These are phyloP conservation scores for Colletotrichum falcatum DNA, from an alignment of 2,329 filamentous ascomycete genomes.

Conservation along the genomic window DNA sequence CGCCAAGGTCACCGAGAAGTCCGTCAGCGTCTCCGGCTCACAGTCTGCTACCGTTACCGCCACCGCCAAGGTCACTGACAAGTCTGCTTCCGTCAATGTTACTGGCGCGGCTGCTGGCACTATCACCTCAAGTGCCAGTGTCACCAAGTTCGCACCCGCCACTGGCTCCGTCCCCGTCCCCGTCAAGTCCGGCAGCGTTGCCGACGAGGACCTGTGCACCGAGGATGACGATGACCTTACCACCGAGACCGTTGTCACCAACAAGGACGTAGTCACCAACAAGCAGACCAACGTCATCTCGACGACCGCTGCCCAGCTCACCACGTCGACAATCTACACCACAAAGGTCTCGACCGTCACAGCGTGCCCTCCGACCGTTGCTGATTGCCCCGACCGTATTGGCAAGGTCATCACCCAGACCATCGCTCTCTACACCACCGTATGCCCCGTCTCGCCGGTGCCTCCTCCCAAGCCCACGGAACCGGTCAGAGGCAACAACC, in stretches of 20 bases:
- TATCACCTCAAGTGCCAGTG: slow-evolving; percentile 9
- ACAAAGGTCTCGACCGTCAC: slow-evolving; percentile 65
- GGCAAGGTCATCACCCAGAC: slow-evolving; percentile 53
- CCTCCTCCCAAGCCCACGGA: slow-evolving; percentile 25
- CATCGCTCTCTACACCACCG: slow-evolving; percentile 53
- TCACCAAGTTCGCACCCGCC: neutral
- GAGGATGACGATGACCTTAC: slow-evolving; percentile 24
- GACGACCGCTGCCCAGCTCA: slow-evolving; percentile 39
- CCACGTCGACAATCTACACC: slow-evolving; percentile 55
- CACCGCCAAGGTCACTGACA: no score
- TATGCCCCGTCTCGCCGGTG: slow-evolving; percentile 54
- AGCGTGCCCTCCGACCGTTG: slow-evolving; percentile 61
- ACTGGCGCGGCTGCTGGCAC: slow-evolving; percentile 9
- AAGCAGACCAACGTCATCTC: slow-evolving; percentile 3
- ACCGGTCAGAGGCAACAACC: slow-evolving; percentile 24
- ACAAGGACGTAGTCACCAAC: slow-evolving; percentile 22
- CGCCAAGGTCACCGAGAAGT: no score
- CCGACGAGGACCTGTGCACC: slow-evolving; percentile 32
- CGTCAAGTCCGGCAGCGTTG: slow-evolving; percentile 3
- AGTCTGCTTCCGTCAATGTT: neutral
- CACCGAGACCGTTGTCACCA: neutral
- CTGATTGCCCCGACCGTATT: slow-evolving; percentile 52
- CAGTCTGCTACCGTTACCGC: no score
- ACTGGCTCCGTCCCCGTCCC: neutral
- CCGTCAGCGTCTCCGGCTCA: no score